A percentile compares a stretch with the other conserved stretches of the same genome.
Conservation (phyloP, 257 asterid genomes). For the Solanum phureja region DNA sequence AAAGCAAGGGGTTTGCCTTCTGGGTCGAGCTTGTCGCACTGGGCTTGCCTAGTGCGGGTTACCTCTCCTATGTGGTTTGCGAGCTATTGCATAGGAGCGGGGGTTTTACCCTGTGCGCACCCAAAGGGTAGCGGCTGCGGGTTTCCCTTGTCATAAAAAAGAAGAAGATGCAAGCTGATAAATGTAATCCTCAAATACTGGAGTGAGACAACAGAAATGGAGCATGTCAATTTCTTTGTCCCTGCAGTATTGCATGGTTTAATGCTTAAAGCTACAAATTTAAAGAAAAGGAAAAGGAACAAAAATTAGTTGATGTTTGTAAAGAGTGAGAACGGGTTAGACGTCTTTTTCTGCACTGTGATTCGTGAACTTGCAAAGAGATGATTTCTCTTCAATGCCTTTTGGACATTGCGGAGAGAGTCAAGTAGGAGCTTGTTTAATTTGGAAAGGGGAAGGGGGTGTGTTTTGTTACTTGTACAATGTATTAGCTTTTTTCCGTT, state of each 20-base stretch:
- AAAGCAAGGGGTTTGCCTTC: too few species aligned
- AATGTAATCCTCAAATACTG: not conserved
- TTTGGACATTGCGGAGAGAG: not conserved
- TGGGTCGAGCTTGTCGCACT: too few species aligned
- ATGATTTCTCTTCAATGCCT: not conserved
- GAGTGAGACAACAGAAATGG: not conserved
- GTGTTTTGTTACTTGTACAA: not conserved
- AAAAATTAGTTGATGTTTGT: not conserved
- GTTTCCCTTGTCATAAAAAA: too few species aligned
- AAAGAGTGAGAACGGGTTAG: not conserved
- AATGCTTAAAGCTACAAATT: not conserved
- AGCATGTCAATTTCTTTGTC: not conserved
- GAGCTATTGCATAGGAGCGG: too few species aligned
- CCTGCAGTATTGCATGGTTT: not conserved
- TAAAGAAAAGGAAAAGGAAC: not conserved
- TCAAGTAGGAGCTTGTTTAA: not conserved
- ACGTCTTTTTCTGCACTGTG: not conserved
- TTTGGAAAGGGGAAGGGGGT: not conserved
- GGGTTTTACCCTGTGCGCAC: too few species aligned
- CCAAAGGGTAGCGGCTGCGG: too few species aligned
- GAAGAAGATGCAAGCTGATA: not conserved
- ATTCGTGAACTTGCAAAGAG: not conserved
- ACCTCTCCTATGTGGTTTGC: too few species aligned
- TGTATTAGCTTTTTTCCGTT: not conserved
- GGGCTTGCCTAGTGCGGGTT: too few species aligned